Conservation (phyloP, 2,329 filamentous ascomycete species). For the Didymella exigua region DNA sequence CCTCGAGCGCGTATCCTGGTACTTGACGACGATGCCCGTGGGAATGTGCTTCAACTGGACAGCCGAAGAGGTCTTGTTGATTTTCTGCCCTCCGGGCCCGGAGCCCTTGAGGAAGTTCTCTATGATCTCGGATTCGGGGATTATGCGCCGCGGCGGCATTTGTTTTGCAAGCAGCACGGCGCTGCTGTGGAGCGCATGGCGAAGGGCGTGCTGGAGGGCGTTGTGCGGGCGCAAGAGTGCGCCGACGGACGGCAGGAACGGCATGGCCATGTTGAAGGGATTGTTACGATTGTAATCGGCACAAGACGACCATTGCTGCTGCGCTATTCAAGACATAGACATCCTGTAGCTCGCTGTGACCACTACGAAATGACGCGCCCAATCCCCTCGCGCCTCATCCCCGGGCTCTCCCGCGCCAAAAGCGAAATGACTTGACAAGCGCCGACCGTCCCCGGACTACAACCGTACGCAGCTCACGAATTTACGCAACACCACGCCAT, state of each 20-base stretch:
- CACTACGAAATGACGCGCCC: conserved; percentile 7
- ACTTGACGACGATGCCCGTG: conserved; percentile 92
- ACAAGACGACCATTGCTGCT: conserved; percentile 25
- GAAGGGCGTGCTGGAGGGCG: conserved; percentile 23
- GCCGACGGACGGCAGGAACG: background rate
- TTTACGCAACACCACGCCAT: background rate
- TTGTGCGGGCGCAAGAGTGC: conserved; percentile 20
- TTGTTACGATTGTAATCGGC: conserved; percentile 15
- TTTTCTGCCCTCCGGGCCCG: conserved; percentile 94
- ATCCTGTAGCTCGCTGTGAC: background rate
- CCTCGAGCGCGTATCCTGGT: conserved; percentile 85
- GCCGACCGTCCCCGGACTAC: conserved; percentile 6
- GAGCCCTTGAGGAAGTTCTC: conserved; percentile 89
- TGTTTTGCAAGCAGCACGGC: conserved; percentile 25
- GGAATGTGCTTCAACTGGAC: conserved; percentile 91
- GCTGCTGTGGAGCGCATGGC: conserved; percentile 10
- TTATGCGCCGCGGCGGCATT: conserved; percentile 72
- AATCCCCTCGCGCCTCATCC: conserved; percentile 16
- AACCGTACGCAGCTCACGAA: background rate
- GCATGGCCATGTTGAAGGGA: conserved; percentile 11
- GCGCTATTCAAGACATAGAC: background rate
- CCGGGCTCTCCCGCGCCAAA: conserved; percentile 17
- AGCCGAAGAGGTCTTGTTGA: conserved; percentile 97
- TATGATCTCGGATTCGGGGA: conserved; percentile 78
- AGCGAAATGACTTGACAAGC: conserved; percentile 15